phyloP scores from a whole-genome alignment of 306 rosid species.

The Pyrus communis region DNA sequence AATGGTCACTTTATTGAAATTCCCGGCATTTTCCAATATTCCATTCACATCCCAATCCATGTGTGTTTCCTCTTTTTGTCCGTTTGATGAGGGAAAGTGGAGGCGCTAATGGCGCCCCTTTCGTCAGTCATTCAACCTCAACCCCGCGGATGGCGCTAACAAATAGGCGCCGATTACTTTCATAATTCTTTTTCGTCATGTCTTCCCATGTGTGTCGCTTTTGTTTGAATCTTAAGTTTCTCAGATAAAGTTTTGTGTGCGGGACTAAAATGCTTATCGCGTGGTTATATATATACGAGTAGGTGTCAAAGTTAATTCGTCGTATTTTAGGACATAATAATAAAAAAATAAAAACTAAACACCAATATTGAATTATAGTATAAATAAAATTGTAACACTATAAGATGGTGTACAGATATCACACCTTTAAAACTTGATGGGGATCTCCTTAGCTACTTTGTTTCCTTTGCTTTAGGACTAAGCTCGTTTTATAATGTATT shows the following conservation, averaged over 20 bases:
- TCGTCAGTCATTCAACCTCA: background rate
- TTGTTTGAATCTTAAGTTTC: slow-evolving; percentile 10
- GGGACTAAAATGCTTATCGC: too few relatives aligned
- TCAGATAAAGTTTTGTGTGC: too few relatives aligned
- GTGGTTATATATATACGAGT: too few relatives aligned
- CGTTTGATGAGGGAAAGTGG: slow-evolving; percentile 20
- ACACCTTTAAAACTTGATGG: background rate
- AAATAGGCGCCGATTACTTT: slow-evolving; percentile 37
- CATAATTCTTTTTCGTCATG: background rate
- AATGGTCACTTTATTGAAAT: slow-evolving; percentile 7
- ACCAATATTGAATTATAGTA: too few relatives aligned
- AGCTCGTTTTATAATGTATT: slow-evolving; percentile 2
- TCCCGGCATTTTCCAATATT: slow-evolving; percentile 12
- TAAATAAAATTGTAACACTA: background rate
- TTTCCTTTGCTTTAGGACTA: slow-evolving; percentile 32
- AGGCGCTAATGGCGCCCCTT: slow-evolving; percentile 54
- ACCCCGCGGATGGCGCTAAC: slow-evolving; percentile 39
- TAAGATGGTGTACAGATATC: too few relatives aligned
- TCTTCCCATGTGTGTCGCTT: slow-evolving; percentile 3
- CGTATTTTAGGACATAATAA: too few relatives aligned
- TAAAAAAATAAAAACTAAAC: too few relatives aligned
- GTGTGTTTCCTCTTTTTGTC: slow-evolving; percentile 10
- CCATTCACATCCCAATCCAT: background rate
- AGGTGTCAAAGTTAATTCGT: too few relatives aligned
- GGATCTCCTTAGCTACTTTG: slow-evolving; percentile 24